phyloP scores from a whole-genome alignment of 805 yeast genomes.

The Yarrowia divulgata region DNA sequence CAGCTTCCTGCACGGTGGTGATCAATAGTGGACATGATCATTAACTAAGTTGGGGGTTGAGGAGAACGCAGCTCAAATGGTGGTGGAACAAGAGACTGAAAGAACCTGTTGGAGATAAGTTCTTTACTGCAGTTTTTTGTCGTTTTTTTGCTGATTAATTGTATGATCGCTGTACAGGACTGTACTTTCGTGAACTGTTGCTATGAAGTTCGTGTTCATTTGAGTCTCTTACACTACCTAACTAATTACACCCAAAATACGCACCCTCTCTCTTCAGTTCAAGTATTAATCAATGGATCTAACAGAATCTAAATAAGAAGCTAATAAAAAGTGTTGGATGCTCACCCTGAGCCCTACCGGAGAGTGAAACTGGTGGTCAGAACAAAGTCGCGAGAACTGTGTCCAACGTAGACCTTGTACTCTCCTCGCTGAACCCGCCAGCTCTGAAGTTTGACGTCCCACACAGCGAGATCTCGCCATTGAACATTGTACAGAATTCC shows the following conservation, averaged over 20 bases:
- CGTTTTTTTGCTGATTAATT: no score
- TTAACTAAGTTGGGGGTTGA: constrained; percentile 2
- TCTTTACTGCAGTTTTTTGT: no score
- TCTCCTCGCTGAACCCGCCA: constrained; percentile 67
- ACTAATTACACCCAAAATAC: no score
- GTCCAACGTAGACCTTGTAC: constrained; percentile 60
- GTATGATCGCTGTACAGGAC: no score
- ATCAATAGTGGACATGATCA: background rate
- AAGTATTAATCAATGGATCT: constrained; percentile 18
- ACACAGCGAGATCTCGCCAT: constrained; percentile 62
- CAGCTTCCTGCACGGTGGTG: constrained; percentile 9
- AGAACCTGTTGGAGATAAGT: no score
- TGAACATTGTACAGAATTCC: constrained; percentile 55
- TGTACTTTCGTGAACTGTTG: no score
- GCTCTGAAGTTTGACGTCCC: constrained; percentile 63
- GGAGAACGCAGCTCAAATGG: no score
- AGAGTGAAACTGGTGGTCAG: constrained; percentile 37
- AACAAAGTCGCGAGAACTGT: constrained; percentile 45
- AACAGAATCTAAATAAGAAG: constrained; percentile 19
- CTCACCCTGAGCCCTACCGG: background rate
- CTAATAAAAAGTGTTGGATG: background rate
- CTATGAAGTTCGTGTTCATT: no score
- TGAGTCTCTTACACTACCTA: no score
- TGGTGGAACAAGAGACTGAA: no score
- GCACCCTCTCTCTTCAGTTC: background rate